phyloP scores from a whole-genome alignment of 2,329 filamentous ascomycete genomes.

The Hansfordia pulvinata region DNA sequence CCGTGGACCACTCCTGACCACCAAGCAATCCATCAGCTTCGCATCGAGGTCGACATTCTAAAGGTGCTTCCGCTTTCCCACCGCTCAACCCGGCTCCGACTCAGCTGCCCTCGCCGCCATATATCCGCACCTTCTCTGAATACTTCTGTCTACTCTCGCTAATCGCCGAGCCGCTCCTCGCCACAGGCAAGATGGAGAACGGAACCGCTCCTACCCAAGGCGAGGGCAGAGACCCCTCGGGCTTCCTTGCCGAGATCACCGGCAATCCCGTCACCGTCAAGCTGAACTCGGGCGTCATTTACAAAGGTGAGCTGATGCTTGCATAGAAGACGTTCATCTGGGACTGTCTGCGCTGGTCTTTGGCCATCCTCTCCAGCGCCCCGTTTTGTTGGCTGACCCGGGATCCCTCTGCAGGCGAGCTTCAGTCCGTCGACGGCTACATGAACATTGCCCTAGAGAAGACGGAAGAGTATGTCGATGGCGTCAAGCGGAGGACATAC shows the following conservation, averaged over 20 bases:
- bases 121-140: too few species aligned
- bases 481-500: constrained; percentile 67
- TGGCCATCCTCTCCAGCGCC: too few species aligned
- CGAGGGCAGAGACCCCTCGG: constrained; percentile 83
- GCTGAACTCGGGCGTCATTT: constrained; percentile 95
- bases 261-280: constrained; percentile 91
- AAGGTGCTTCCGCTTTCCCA: too few species aligned
- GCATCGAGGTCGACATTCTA: too few species aligned
- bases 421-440: constrained; percentile 95
- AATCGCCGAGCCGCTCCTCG: too few species aligned
- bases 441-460: constrained; percentile 99
- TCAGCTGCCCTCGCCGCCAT: too few species aligned
- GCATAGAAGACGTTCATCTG: too few species aligned
- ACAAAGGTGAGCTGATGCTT: constrained; percentile 57
- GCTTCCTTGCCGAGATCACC: constrained; percentile 89
- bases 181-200: constrained; percentile 73
- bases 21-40: too few species aligned
- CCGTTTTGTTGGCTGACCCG: constrained; percentile 6
- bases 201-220: constrained; percentile 37
- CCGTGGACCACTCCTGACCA: too few species aligned
- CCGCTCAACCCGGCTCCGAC: too few species aligned
- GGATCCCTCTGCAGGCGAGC: constrained; percentile 49
- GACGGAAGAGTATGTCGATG: constrained; percentile 83
- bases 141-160: too few species aligned
- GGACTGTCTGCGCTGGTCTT: too few species aligned